Percentiles rank a stretch among this genome's conserved stretches.
Conservation (phyloP, 148 eudicot species). For the Arctostaphylos glauca region DNA sequence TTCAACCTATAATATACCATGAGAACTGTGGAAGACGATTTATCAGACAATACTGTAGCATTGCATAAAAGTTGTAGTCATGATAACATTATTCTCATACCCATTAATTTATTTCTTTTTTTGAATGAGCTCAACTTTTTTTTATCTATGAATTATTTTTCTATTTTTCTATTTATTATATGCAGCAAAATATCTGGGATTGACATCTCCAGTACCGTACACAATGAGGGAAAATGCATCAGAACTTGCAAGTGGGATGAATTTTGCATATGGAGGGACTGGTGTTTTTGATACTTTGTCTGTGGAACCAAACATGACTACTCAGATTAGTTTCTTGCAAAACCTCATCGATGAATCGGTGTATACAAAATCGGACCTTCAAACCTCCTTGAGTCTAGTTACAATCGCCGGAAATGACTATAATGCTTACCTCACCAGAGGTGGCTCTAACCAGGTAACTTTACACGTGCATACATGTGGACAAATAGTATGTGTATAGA, state of each 20-base stretch:
- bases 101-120: background rate
- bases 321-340: slow-evolving; percentile 65
- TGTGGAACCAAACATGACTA: slow-evolving; percentile 69
- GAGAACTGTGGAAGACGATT: too few relatives aligned
- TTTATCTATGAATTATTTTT: background rate
- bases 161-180: background rate
- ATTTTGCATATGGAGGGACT: slow-evolving; percentile 78
- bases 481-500: too few relatives aligned
- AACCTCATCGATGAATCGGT: slow-evolving; percentile 26
- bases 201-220: slow-evolving; percentile 56
- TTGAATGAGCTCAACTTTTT: background rate
- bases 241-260: slow-evolving; percentile 43
- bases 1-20: too few relatives aligned
- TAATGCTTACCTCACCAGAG: slow-evolving; percentile 33
- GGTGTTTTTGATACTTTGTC: slow-evolving; percentile 59
- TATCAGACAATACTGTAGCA: too few relatives aligned
- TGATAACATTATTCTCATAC: background rate
- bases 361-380: slow-evolving; percentile 34
- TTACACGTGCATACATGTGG: too few relatives aligned
- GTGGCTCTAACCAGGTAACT: slow-evolving; percentile 54
- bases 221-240: slow-evolving; percentile 21
- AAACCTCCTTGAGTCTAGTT: slow-evolving; percentile 43
- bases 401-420: slow-evolving; percentile 80
- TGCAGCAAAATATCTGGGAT: slow-evolving; percentile 54
- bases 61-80: too few relatives aligned